Evolutionary conservation across 169 alveolate genomes (phyloP).

Genomic region (Plasmodium reichenowi): DNA sequence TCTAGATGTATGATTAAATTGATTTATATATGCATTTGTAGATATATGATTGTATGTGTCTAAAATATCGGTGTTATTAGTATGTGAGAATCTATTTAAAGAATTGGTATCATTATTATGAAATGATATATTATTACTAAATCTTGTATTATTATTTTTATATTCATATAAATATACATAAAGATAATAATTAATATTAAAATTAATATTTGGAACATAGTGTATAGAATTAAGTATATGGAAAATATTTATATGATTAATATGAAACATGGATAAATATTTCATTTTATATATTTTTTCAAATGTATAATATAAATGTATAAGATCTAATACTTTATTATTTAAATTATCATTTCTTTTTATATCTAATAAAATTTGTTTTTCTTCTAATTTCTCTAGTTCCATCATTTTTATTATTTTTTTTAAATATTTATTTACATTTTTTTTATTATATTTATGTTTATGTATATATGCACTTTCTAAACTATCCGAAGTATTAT

Average conservation of each 20-base stretch:
- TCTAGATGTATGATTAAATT: not conserved
- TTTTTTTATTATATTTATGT: constrained; percentile 72
- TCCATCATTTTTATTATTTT: constrained; percentile 37
- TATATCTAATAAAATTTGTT: constrained; percentile 63
- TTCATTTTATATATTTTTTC: constrained; percentile 76
- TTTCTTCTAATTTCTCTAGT: constrained; percentile 58
- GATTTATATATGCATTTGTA: not conserved
- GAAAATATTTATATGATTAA: constrained; percentile 30
- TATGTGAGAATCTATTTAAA: constrained; percentile 20
- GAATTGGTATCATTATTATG: constrained; percentile 22
- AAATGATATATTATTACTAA: constrained; percentile 10
- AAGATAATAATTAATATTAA: constrained; percentile 46
- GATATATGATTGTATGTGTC: constrained; percentile 15
- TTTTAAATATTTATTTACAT: constrained; percentile 50
- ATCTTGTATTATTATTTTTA: constrained; percentile 24
- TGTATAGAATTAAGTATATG: constrained; percentile 56
- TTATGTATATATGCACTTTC: constrained; percentile 76
- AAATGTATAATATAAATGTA: constrained; percentile 71
- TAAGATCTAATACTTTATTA: constrained; percentile 31
- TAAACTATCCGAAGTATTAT: constrained; percentile 63
- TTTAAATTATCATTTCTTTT: constrained; percentile 38
- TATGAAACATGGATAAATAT: constrained; percentile 54
- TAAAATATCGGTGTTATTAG: constrained; percentile 16
- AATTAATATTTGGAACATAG: constrained; percentile 61
- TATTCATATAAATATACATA: constrained; percentile 67